Base-by-base conservation (phyloP, 305 asterid genomes). In the Fraxinus velutina region DNA sequence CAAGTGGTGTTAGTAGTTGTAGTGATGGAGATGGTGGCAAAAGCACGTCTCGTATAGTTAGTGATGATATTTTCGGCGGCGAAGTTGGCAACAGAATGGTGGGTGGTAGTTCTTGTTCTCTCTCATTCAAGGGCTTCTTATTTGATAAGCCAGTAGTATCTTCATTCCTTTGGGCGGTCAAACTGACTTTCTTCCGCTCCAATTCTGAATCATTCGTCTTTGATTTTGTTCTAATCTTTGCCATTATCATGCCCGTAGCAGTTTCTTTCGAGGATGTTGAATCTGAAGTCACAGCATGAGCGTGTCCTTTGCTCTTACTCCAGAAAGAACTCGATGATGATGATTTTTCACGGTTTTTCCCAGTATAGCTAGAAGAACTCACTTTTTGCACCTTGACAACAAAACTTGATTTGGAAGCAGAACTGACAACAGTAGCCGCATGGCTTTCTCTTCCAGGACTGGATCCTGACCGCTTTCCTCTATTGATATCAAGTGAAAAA, bases 101-200 rank as follows among this genome's bases (percentile, higher is more conserved):
- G 22, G 66, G 22, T 37, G 89, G 85, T 77, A 81, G 79, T 73
- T 84, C 86, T 39, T 85, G 85, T 83, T 86, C 84, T 90, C 91
- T 93, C 98, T 92, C 97, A 93, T 93, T 86, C 93, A 93, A 92
- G 83, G 98, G 90, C 96, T 92, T 93, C 95, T 76, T 73, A 52
- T 82, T 76, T 36, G 82, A 72, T 81, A 78, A 37, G 64, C 13
- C 77, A 17, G 66, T 13, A 52, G 85, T 83, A 32, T 78, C 81
- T 50, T 84, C 86, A 4, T 29, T 81, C 42, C 13, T 83, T 81
- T 66, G 64, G n/a, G 66, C 44, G 64, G 19, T 36, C 76, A 76
- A 83, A 5, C 71, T 71, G 34, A 79, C 84, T 76, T 66, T 81
- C 66, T 84, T 85, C 76, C 74, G 70, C 72, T 80, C 86, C 29